Evolutionary conservation across 176 grass and related monocot species (phyloP).

Genomic region (Cocos nucifera): DNA sequence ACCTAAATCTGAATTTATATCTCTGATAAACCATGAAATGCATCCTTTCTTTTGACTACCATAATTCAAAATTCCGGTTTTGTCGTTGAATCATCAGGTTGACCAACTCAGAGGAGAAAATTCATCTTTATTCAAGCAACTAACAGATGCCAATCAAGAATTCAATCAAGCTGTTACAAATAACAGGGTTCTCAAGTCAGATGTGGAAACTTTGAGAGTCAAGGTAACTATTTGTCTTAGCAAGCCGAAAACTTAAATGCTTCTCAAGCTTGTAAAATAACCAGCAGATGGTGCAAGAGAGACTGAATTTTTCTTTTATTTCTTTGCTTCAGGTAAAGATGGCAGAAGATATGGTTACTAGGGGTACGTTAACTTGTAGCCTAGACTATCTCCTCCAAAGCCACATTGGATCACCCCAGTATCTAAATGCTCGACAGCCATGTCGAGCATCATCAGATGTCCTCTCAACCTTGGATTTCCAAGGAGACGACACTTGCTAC

Average conservation of each 20-base stretch:
- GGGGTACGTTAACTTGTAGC: constrained; percentile 49
- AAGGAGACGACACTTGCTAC: constrained; percentile 25
- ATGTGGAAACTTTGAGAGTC: constrained; percentile 62
- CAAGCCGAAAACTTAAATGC: too few species aligned
- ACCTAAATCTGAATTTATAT: too few species aligned
- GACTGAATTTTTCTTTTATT: not conserved
- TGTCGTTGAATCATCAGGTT: constrained; percentile 27
- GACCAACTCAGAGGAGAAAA: constrained; percentile 64
- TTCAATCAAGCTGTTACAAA: constrained; percentile 58
- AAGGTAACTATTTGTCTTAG: constrained; percentile 34
- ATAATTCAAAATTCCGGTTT: too few species aligned
- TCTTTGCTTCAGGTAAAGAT: constrained; percentile 52
- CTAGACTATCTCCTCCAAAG: constrained; percentile 40
- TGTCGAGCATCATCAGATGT: constrained; percentile 39
- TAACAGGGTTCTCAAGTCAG: constrained; percentile 80
- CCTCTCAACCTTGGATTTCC: constrained; percentile 35
- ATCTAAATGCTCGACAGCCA: constrained; percentile 41
- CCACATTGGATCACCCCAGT: constrained; percentile 47
- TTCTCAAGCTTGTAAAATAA: too few species aligned
- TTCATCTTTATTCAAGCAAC: constrained; percentile 45
- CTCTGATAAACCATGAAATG: too few species aligned
- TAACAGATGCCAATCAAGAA: constrained; percentile 57
- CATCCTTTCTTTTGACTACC: too few species aligned
- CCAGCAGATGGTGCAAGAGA: too few species aligned
- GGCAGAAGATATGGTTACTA: constrained; percentile 75